Evolutionary conservation across 306 rosid species (phyloP).

Genomic region (Sindora glabra): DNA sequence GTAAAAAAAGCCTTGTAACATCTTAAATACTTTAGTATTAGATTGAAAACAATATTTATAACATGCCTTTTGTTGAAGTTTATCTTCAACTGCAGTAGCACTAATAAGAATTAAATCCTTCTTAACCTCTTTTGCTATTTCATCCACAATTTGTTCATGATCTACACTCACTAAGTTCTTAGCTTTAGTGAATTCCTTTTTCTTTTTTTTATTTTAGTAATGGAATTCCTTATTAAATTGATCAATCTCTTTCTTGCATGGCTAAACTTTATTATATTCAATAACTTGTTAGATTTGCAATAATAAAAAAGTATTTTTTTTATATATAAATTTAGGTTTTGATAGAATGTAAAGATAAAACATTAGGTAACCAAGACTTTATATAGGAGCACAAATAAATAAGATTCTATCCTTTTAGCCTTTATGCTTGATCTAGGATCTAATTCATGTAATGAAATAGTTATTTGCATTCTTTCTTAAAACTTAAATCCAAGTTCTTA

Average conservation of each 20-base stretch:
- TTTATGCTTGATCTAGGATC: constrained; percentile 38
- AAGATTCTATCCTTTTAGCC: constrained; percentile 49
- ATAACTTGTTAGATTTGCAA: constrained; percentile 62
- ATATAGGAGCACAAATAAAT: constrained; percentile 5
- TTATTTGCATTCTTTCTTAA: constrained; percentile 59
- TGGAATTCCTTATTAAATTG: constrained; percentile 49
- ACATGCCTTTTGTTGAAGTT: constrained; percentile 88
- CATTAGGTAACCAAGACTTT: not conserved
- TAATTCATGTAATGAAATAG: constrained; percentile 56
- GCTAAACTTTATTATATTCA: constrained; percentile 73
- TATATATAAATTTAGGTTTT: constrained; percentile 2
- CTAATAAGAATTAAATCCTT: constrained; percentile 90
- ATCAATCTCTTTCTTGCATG: constrained; percentile 82
- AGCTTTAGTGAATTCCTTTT: constrained; percentile 62
- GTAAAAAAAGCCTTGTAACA: too few relatives aligned
- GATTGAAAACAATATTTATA: not conserved
- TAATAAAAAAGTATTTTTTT: too few relatives aligned
- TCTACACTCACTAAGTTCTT: constrained; percentile 73
- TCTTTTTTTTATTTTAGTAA: too few relatives aligned
- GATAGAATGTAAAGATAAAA: not conserved
- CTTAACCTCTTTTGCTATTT: constrained; percentile 57
- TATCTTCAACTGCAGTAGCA: constrained; percentile 99
- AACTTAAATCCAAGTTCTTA: constrained; percentile 92
- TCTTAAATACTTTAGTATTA: constrained; percentile 1
- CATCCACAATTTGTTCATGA: constrained; percentile 67